These are phyloP conservation scores for Ogataea nonfermentans DNA, from an alignment of 805 yeast species.

Conservation along the genomic window DNA sequence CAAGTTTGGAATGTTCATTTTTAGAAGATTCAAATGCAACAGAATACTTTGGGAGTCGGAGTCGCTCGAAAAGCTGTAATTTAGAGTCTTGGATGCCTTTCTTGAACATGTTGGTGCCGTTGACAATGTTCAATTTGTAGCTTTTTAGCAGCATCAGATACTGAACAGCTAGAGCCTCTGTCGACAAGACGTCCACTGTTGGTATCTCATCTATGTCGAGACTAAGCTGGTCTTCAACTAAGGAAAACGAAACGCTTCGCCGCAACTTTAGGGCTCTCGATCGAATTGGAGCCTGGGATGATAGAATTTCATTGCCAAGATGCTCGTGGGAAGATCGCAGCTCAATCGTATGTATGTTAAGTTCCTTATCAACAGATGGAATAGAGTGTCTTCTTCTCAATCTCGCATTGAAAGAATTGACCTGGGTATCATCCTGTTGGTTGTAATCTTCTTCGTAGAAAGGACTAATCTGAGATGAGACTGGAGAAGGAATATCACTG, in stretches of 20 bases:
- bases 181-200: constrained; percentile 12
- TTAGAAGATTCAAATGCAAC: constrained; percentile 14
- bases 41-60: constrained; percentile 12
- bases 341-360: constrained; percentile 31
- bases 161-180: constrained; percentile 29
- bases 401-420: constrained; percentile 22
- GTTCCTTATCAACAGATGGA: constrained; percentile 36
- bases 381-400: constrained; percentile 39
- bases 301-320: constrained; percentile 16
- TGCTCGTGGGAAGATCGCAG: constrained; percentile 23
- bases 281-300: constrained; percentile 4
- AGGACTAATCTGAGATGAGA: constrained; percentile 6
- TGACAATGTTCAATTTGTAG: constrained; percentile 24
- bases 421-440: constrained; percentile 18
- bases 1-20: constrained; percentile 19
- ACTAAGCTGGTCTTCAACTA: constrained; percentile 18
- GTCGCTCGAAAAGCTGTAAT: constrained; percentile 19
- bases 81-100: constrained; percentile 19
- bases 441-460: constrained; percentile 7
- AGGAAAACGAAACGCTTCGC: constrained; percentile 38
- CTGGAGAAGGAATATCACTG: constrained; percentile 8
- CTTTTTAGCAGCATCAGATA: constrained; percentile 21
- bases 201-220: constrained; percentile 19
- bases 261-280: constrained; percentile 17
- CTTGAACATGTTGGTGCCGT: constrained; percentile 17